These are phyloP conservation scores for Gymnopilus junonius DNA, from an alignment of 768 basidiomycete species.

Conservation along the genomic window DNA sequence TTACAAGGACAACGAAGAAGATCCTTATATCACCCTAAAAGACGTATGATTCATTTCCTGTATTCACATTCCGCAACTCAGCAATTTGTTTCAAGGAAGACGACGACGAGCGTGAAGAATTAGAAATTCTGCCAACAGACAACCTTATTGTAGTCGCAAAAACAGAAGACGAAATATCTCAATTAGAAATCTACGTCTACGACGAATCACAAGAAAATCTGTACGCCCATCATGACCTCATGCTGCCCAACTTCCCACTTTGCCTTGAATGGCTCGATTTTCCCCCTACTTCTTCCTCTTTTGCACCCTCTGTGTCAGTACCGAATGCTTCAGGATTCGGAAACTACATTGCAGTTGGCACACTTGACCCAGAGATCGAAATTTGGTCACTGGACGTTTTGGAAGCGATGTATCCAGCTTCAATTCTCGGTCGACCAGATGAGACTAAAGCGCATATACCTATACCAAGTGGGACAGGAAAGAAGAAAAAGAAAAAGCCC, in stretches of 20 bases:
- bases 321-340: constrained; percentile 53
- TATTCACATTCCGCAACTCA: constrained; percentile 7
- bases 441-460: constrained; percentile 81
- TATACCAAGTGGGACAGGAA: constrained; percentile 84
- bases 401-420: constrained; percentile 92
- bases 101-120: constrained; percentile 86
- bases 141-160: constrained; percentile 92
- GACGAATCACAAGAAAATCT: constrained; percentile 91
- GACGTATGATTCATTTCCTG: constrained; percentile 59
- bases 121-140: constrained; percentile 88
- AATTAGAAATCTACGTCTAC: constrained; percentile 95
- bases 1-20: constrained; percentile 89
- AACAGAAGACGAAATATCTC: constrained; percentile 96
- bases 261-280: constrained; percentile 99
- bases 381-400: constrained; percentile 96
- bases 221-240: constrained; percentile 96
- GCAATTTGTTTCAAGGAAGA: constrained; percentile 52
- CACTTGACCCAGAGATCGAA: constrained; percentile 97
- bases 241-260: constrained; percentile 96
- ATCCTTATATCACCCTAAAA: constrained; percentile 96
- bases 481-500: constrained; percentile 92
- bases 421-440: constrained; percentile 89
- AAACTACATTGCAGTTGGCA: constrained; percentile 95
- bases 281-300: constrained; percentile 62
- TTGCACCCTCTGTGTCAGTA: constrained; percentile 33